These are phyloP conservation scores for Tieghemostelium lacteum DNA, from an alignment of 78 protist species.

Conservation along the genomic window DNA sequence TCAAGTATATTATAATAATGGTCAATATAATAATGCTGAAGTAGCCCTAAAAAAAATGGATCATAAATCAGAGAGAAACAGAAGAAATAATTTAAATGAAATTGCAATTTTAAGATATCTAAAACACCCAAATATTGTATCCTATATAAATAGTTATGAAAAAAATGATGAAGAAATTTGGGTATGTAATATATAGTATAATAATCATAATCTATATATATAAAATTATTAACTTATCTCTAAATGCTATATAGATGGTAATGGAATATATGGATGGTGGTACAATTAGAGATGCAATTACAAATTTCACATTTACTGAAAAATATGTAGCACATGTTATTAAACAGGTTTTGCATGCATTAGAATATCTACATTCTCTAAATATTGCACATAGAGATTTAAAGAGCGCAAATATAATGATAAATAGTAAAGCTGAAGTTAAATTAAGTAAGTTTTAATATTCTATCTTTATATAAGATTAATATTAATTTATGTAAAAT, in stretches of 20 bases:
- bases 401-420: slow-evolving; percentile 63
- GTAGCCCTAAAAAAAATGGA: slow-evolving; percentile 65
- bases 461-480: neutral
- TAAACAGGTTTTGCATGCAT: slow-evolving; percentile 41
- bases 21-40: slow-evolving; percentile 14
- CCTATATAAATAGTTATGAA: slow-evolving; percentile 66
- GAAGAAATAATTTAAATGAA: slow-evolving; percentile 67
- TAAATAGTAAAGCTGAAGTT: slow-evolving; percentile 77
- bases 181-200: slow-evolving; percentile 13
- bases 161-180: slow-evolving; percentile 77
- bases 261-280: slow-evolving; percentile 79
- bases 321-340: slow-evolving; percentile 66
- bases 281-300: slow-evolving; percentile 60
- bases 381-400: slow-evolving; percentile 73
- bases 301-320: slow-evolving; percentile 64
- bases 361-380: slow-evolving; percentile 54
- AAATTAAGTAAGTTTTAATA: slow-evolving; percentile 50
- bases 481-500: neutral
- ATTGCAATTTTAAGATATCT: slow-evolving; percentile 49
- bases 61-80: slow-evolving; percentile 48
- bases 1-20: slow-evolving; percentile 24
- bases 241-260: slow-evolving; percentile 11
- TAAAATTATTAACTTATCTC: neutral
- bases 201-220: neutral
- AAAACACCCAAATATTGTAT: slow-evolving; percentile 68